phyloP scores from a whole-genome alignment of 306 rosid genomes.

The Begonia peltatifolia region DNA sequence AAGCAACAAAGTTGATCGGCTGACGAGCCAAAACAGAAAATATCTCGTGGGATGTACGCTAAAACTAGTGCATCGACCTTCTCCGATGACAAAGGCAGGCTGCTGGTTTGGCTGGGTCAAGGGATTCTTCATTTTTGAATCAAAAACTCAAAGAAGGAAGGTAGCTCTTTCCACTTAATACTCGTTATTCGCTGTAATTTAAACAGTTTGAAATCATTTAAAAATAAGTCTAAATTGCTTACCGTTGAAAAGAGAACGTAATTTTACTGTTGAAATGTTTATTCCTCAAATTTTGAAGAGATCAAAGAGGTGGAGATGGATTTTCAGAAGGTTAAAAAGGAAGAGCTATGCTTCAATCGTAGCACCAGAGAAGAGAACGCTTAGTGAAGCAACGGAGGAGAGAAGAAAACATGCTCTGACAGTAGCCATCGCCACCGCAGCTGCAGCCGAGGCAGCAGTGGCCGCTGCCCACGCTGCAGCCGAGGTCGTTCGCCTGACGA shows the following conservation, averaged over 20 bases:
- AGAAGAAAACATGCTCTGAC: constrained; percentile 67
- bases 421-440: constrained; percentile 71
- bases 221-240: too few species aligned
- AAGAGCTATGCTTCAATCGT: constrained; percentile 32
- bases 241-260: too few species aligned
- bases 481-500: constrained; percentile 64
- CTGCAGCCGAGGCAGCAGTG: constrained; percentile 83
- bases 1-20: too few species aligned
- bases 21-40: too few species aligned
- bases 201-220: too few species aligned
- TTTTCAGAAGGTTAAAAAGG: constrained; percentile 28
- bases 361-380: constrained; percentile 27
- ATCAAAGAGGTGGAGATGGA: constrained; percentile 43
- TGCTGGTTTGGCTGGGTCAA: constrained; percentile 74
- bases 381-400: constrained; percentile 50
- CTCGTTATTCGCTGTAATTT: not conserved
- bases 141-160: constrained; percentile 32
- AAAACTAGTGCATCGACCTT: constrained; percentile 9
- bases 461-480: constrained; percentile 88
- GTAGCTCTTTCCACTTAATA: not conserved
- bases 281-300: constrained; percentile 21
- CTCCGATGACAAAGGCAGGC: constrained; percentile 44
- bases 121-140: constrained; percentile 33
- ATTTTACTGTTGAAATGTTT: constrained; percentile 2
- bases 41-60: too few species aligned